Base-by-base conservation (phyloP, 2,329 filamentous ascomycete species). In the Neospermospora avenae region DNA sequence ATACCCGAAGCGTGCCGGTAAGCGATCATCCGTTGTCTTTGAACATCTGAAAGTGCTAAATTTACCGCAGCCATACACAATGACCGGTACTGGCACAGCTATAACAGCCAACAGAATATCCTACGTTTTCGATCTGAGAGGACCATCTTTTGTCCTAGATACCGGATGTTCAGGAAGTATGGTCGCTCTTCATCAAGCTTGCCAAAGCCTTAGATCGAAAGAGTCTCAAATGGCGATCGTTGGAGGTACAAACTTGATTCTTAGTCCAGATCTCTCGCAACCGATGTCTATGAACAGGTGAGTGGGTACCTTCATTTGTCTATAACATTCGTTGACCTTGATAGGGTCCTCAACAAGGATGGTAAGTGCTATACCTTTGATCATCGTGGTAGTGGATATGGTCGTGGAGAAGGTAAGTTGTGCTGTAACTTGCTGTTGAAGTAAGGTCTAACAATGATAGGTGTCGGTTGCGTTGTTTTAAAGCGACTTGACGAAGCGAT, bases 91-190 rank as follows among this genome's bases (percentile, higher is more conserved):
- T 67, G 61, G 4, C 39, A n/a, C 28, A 41, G 39, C 39, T n/a
- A 80, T 84, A 57, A 75, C 83, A 71, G 67, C 81, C 7, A 84
- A 84, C 66, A 77, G 81, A 0, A 75, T 84, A 14, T 83, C 80
- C 0, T 80, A 84, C 67, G 78, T 76, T 60, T 83, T 81, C 68
- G 78, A 84, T 65, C 71, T 84, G 5, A 48, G 46, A 42, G 63
- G 63, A 0, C 79, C 81, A 2, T 82, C 80, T 64, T 76, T 84
- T 69, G 83, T 80, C 0, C 69, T 85, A 10, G 82, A 85, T 55
- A 85, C 83, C 1, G 83, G 80, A 25, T 86, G 83, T 69, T 84
- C 81, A 35, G 79, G 78, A 4, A 81, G 79, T 48, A 72, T 85
- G 16, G 77, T 83, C 4, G 78, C 79, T 0, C 73, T 85, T 2